These are phyloP conservation scores for button mushroom (Agaricus bisporus) DNA, from an alignment of 768 basidiomycete genomes.

Conservation along the genomic window DNA sequence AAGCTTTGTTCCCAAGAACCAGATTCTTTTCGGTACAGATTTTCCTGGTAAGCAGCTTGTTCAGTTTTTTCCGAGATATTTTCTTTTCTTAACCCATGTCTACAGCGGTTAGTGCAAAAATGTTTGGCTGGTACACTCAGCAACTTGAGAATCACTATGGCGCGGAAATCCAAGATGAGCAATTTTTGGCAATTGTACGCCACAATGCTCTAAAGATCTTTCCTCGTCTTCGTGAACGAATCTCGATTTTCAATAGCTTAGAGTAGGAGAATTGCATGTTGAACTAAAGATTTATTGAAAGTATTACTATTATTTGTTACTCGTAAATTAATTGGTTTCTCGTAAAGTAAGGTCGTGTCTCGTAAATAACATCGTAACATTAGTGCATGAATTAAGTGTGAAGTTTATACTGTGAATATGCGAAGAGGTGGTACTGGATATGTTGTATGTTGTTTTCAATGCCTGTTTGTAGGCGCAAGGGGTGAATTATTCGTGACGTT, in stretches of 20 bases:
- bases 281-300: too few relatives aligned
- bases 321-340: background rate
- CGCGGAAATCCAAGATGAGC: conserved; percentile 23
- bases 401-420: too few relatives aligned
- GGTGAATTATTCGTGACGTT: background rate
- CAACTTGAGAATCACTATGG: conserved; percentile 45
- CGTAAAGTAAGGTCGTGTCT: too few relatives aligned
- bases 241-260: background rate
- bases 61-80: background rate
- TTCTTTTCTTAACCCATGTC: background rate
- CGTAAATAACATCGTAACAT: background rate
- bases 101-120: conserved; percentile 51
- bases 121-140: conserved; percentile 56
- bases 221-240: conserved; percentile 20
- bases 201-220: conserved; percentile 50
- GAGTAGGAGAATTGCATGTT: background rate
- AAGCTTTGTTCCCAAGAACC: conserved; percentile 41
- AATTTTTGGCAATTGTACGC: conserved; percentile 37
- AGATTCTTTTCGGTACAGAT: conserved; percentile 67
- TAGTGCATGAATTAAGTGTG: background rate
- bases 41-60: conserved; percentile 52
- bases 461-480: background rate
- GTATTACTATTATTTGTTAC: too few relatives aligned
- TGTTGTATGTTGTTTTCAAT: background rate
- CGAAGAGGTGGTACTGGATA: background rate